Base-by-base conservation (phyloP, 768 basidiomycete species). In the Macrocybe gigantea region DNA sequence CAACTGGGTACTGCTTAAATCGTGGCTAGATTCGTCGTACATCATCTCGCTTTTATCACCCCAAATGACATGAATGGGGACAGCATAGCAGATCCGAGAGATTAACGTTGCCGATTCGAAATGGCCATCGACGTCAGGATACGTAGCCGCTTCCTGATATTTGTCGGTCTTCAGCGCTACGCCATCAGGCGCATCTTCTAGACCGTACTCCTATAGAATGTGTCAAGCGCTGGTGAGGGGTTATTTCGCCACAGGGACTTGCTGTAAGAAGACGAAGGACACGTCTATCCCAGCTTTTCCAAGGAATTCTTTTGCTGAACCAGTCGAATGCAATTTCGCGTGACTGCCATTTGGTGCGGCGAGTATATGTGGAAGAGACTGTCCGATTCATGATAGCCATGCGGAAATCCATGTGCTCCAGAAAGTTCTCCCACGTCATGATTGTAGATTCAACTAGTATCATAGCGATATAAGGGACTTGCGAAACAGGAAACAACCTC, bases 21-120 rank as follows among this genome's bases (percentile, higher is more conserved):
- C 38, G 44, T 36, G 38, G 37, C 31, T 29, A 49, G 45, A 42
- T 36, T 36, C 42, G 44, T 14, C 68, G 49, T 54, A 77, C 75
- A 77, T 60, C n/a, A 75, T 52, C 37, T 76, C 71, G 33, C 67
- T 65, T n/a, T 60, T 56, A 5, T 57, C 62, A 30, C 73, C 74
- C 71, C 74, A 78, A n/a, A 79, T 67, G 29, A 75, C 41, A 53
- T 79, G 77, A 6, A 76, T 52, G 13, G 75, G 72, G 6, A 74
- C 38, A 1, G 53, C 49, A 42, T 54, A 55, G 41, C 66, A 68
- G 7, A 78, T 53, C 33, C 63, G 58, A 5, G 53, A 56, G 1
- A 77, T 50, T 15, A 69, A 59, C 3, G 55, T 37, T 0, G 67
- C 62, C 2, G 68, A 66, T 49, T 72, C 72, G 48, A 71, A 72